These are phyloP conservation scores for Basidiobolus heterosporus DNA, from an alignment of 371 early-diverging fungal species.

Conservation along the genomic window DNA sequence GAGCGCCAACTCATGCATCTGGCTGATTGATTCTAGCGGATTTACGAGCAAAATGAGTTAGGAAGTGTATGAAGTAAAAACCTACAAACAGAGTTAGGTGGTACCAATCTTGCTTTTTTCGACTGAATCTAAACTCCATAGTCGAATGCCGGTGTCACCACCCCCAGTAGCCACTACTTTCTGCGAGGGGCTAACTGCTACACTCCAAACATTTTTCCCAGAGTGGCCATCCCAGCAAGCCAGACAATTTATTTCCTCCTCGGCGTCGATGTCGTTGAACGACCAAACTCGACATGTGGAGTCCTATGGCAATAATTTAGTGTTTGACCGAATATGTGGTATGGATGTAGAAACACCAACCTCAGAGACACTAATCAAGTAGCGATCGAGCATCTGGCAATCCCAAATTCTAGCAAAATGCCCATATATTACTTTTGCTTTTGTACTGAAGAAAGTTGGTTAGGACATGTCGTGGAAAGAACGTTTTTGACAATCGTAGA, in stretches of 20 bases:
- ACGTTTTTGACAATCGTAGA: too few species aligned
- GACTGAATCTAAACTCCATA: conserved; percentile 43
- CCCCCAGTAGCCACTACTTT: conserved; percentile 56
- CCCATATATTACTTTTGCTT: conserved; percentile 42
- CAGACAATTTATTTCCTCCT: conserved; percentile 28
- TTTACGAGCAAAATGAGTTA: not conserved
- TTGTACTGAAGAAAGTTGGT: conserved; percentile 8
- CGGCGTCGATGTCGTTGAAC: conserved; percentile 17
- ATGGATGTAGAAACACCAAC: conserved; percentile 4
- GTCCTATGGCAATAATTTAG: conserved; percentile 27
- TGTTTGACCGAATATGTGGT: not conserved
- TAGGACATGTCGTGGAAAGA: not conserved
- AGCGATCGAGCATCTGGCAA: conserved; percentile 37
- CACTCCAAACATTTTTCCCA: conserved; percentile 70
- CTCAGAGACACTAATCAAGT: conserved; percentile 47
- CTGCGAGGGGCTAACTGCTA: conserved; percentile 36
- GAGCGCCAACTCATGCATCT: not conserved
- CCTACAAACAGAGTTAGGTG: not conserved
- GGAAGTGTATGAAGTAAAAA: not conserved
- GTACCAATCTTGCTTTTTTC: conserved; percentile 36
- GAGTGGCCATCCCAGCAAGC: conserved; percentile 64
- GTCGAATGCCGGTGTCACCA: conserved; percentile 57
- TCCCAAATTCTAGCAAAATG: conserved; percentile 74
- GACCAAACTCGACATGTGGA: conserved; percentile 68
- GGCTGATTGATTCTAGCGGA: not conserved